Evolutionary conservation across 2,329 filamentous ascomycete genomes (phyloP), one percentile per base, ranked within the genome.

Genomic region (Blastomyces parvus): DNA sequence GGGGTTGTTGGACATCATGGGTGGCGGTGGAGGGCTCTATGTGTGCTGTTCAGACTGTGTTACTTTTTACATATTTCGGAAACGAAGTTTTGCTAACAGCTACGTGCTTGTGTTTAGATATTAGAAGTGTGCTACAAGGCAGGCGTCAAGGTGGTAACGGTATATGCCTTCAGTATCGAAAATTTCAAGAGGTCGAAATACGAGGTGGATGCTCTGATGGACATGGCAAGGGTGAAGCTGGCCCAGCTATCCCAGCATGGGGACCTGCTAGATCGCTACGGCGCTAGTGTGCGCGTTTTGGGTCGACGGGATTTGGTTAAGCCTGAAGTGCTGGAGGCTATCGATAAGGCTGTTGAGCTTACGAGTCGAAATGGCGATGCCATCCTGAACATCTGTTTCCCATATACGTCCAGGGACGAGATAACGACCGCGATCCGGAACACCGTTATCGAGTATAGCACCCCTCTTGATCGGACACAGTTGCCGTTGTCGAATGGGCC

Each of bases 91-190:
- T 46, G 48, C 64, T 66, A 40, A 67, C 50, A 38, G 55, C n/a
- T 46, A 17, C 30, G 40, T 46, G 14, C 52, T 22, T 30, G 2
- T 30, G 46, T 55, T 55, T 69, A 90, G 88, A 91, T 97, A 61
- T 86, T 99, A 64, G 94, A 99, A 77, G 90, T 99, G 62, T 97
- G 94, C 82, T 99, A 97, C 82, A 97, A 96, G 74, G 91, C 89
- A 64, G 94, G 94, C 62, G 93, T 99, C 66, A 93, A 94, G 75
- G 91, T 96, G 9, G 93, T 99, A 48, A 97, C 94, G 3, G 91
- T 99, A 67, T 99, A 97, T 75, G 94, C 94, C 19, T 99, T 99
- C 78, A 96, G 91, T 73, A 97, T 99, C 72, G 94, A 99, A 78
- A 99, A 99, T 79, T 99, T 96, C 81, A 96, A 97, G 75, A 87